Evolutionary conservation across 2,329 filamentous ascomycete species (phyloP).

Genomic region (Fusarium sp.): DNA sequence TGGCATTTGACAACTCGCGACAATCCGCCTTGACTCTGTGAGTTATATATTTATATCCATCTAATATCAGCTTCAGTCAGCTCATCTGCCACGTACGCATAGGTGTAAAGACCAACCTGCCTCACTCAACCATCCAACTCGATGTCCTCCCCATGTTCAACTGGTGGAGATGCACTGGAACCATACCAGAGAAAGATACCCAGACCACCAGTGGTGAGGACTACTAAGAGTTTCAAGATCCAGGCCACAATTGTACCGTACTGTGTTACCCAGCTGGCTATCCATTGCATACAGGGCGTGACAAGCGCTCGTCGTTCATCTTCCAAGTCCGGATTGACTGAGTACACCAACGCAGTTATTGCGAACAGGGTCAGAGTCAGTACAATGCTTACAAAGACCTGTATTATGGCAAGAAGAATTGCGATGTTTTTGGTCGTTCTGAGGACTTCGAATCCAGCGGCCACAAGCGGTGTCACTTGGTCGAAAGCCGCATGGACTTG

Average conservation of each 20-base stretch:
- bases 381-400: background rate
- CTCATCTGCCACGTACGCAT: background rate
- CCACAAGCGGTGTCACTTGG: constrained; percentile 14
- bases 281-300: constrained; percentile 17
- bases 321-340: constrained; percentile 20
- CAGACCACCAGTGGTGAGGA: background rate
- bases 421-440: constrained; percentile 24
- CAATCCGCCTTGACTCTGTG: too few relatives aligned
- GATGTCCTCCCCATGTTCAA: background rate
- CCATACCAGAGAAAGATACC: constrained; percentile 1
- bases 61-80: background rate
- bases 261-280: constrained; percentile 9
- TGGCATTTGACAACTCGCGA: too few relatives aligned
- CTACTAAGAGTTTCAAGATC: background rate
- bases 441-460: constrained; percentile 20
- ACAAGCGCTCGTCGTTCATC: constrained; percentile 1
- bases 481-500: constrained; percentile 20
- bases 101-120: background rate
- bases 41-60: too few relatives aligned
- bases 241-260: background rate
- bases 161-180: background rate
- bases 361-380: constrained; percentile 6
- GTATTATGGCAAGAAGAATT: constrained; percentile 8
- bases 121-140: background rate
- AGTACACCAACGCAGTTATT: constrained; percentile 17